Evolutionary conservation across 768 basidiomycete genomes (phyloP).

Genomic region (Harrya chromipes): DNA sequence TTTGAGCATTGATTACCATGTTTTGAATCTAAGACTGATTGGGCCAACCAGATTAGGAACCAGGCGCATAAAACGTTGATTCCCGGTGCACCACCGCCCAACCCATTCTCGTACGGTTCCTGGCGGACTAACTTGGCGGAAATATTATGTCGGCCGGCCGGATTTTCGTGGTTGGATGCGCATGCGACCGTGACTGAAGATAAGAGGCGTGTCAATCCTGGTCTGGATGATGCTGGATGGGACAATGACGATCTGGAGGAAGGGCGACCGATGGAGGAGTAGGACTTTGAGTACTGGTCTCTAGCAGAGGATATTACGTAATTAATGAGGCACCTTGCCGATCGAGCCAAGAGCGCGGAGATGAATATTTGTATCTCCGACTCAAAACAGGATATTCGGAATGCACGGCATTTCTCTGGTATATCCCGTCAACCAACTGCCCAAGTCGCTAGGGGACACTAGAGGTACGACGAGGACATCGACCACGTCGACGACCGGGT

Average conservation of each 20-base stretch:
- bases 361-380: constrained; percentile 25
- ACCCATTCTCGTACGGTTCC: constrained; percentile 82
- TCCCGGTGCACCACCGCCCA: constrained; percentile 64
- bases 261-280: constrained; percentile 13
- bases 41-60: constrained; percentile 65
- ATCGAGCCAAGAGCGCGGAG: constrained; percentile 14
- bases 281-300: constrained; percentile 5
- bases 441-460: constrained; percentile 10
- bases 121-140: constrained; percentile 73
- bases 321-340: background rate
- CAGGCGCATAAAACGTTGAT: constrained; percentile 73
- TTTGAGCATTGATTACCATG: constrained; percentile 35
- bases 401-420: constrained; percentile 29
- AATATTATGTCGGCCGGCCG: constrained; percentile 76
- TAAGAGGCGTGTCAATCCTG: constrained; percentile 73
- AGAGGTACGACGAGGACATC: constrained; percentile 18
- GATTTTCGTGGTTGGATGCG: constrained; percentile 77
- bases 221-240: constrained; percentile 36
- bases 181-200: constrained; percentile 64
- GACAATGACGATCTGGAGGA: constrained; percentile 24
- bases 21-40: constrained; percentile 6
- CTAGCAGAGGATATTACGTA: background rate
- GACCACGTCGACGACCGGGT: constrained; percentile 5
- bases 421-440: constrained; percentile 11
- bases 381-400: constrained; percentile 16